Evolutionary conservation across 2,329 filamentous ascomycete species (phyloP).

Genomic region (Neopestalotiopsis rosae): DNA sequence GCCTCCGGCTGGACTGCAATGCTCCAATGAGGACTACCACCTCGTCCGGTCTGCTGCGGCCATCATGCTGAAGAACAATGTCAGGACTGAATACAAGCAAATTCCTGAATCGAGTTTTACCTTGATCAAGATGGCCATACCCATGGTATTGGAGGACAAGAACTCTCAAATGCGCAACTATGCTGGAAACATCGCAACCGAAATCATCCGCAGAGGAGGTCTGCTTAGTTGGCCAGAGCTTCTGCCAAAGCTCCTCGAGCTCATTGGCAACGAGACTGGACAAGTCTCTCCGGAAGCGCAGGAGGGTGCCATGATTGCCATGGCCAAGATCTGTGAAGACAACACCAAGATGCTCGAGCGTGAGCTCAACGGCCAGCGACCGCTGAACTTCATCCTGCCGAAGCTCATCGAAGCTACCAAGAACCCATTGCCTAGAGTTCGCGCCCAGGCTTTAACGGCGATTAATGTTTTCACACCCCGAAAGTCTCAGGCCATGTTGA

Average conservation of each 20-base stretch:
- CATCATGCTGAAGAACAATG: conserved; percentile 95
- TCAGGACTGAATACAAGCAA: conserved; percentile 75
- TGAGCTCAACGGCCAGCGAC: conserved; percentile 86
- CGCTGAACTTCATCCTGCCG: conserved; percentile 86
- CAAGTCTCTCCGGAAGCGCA: conserved; percentile 75
- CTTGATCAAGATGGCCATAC: conserved; percentile 80
- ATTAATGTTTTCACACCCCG: conserved; percentile 93
- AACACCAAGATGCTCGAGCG: conserved; percentile 85
- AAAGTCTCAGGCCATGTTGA: conserved; percentile 81
- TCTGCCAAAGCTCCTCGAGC: conserved; percentile 78
- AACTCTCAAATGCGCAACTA: conserved; percentile 85
- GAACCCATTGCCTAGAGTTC: conserved; percentile 76
- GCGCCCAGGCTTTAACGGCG: conserved; percentile 77
- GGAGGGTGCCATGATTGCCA: conserved; percentile 90
- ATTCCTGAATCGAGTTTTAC: conserved; percentile 76
- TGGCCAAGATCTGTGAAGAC: conserved; percentile 97
- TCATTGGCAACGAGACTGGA: conserved; percentile 76
- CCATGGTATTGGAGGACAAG: conserved; percentile 80
- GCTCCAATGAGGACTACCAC: conserved; percentile 68
- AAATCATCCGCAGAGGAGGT: conserved; percentile 83
- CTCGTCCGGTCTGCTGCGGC: conserved; percentile 85
- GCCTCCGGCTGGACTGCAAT: conserved; percentile 64
- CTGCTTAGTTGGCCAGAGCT: conserved; percentile 91
- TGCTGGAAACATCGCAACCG: conserved; percentile 92
- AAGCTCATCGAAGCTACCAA: conserved; percentile 88